Percentiles rank a stretch among this genome's conserved stretches.
phyloP scores from a whole-genome alignment of 2,329 filamentous ascomycete genomes.

The Clonostachys byssicola region DNA sequence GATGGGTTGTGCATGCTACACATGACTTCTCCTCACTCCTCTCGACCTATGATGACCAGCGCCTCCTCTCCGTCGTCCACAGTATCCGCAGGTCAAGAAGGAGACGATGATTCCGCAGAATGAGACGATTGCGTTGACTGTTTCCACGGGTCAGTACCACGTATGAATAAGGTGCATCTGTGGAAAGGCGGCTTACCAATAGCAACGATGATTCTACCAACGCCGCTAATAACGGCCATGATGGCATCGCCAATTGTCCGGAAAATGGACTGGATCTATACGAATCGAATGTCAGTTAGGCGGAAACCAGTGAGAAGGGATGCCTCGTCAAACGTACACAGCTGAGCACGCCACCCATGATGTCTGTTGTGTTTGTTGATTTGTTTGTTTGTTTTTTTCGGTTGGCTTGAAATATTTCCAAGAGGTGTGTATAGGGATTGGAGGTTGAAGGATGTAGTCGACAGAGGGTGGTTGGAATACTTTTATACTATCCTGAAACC shows the following conservation, averaged over 20 bases:
- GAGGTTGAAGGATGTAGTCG: too few species aligned
- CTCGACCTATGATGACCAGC: background rate
- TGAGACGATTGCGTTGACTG: conserved; percentile 58
- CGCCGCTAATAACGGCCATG: conserved; percentile 65
- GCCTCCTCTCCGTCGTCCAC: conserved; percentile 13
- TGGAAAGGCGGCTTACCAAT: conserved; percentile 27
- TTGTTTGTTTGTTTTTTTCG: too few species aligned
- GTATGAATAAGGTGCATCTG: too few species aligned
- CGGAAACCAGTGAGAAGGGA: background rate
- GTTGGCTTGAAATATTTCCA: too few species aligned
- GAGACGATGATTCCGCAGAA: conserved; percentile 64
- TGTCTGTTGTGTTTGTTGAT: conserved; percentile 10
- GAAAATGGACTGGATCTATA: conserved; percentile 36
- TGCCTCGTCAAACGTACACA: conserved; percentile 57
- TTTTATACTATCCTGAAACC: too few species aligned
- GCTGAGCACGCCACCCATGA: conserved; percentile 75
- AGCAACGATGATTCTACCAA: conserved; percentile 59
- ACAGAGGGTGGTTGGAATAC: too few species aligned
- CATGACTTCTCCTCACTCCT: background rate
- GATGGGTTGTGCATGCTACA: conserved; percentile 4
- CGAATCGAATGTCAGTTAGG: background rate
- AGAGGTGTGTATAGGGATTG: too few species aligned
- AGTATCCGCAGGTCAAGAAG: conserved; percentile 54
- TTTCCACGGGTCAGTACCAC: too few species aligned
- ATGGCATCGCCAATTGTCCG: conserved; percentile 61